Percentiles rank a stretch among this genome's conserved stretches.
These are phyloP conservation scores for Rosa hybrid DNA, from an alignment of 331 rosid species.

Conservation along the genomic window DNA sequence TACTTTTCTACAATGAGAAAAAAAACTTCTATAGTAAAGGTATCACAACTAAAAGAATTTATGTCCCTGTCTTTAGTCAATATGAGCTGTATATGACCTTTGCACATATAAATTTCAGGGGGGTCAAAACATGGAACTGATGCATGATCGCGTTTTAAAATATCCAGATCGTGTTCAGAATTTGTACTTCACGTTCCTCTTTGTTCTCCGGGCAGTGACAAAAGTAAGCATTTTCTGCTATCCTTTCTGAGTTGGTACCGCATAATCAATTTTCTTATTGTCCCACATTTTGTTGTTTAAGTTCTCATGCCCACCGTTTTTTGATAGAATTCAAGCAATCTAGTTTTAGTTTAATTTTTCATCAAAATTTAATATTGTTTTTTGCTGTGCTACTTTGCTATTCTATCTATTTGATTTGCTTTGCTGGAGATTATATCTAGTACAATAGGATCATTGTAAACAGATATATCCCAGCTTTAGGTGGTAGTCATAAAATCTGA, in stretches of 20 bases:
- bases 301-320: no score
- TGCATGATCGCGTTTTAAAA: constrained; percentile 75
- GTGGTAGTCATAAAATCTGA: no score
- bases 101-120: constrained; percentile 50
- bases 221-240: constrained; percentile 41
- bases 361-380: no score
- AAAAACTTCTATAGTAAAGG: neutral
- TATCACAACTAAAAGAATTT: no score
- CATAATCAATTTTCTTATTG: neutral
- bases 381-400: no score
- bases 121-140: constrained; percentile 72
- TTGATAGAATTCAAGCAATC: no score
- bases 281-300: neutral
- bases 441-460: no score
- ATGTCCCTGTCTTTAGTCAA: no score
- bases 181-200: constrained; percentile 87
- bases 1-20: neutral
- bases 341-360: no score
- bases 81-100: neutral
- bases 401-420: no score
- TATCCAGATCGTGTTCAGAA: constrained; percentile 89
- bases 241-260: neutral
- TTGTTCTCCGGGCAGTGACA: constrained; percentile 89
- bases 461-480: no score
- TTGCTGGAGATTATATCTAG: no score